Evolutionary conservation across 495 filamentous ascomycete genomes (phyloP).

Genomic region (Xylaria acuta): DNA sequence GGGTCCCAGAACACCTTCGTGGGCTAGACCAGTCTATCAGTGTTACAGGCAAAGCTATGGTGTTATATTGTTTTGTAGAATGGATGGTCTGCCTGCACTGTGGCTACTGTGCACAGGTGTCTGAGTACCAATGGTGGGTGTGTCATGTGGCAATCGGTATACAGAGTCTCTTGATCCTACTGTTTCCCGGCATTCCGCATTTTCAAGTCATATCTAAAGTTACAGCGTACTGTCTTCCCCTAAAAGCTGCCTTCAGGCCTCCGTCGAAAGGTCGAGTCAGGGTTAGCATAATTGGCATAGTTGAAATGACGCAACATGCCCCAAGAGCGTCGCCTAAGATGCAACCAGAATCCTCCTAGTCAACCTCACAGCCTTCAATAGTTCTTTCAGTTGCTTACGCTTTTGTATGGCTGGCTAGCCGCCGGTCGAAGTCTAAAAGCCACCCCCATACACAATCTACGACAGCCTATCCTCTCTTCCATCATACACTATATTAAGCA

Average conservation of each 20-base stretch:
- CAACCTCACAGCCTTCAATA: background rate
- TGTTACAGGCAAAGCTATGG: too few relatives aligned
- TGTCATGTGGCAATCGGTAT: too few relatives aligned
- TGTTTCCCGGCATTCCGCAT: too few relatives aligned
- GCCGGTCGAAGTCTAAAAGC: background rate
- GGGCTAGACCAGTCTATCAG: background rate
- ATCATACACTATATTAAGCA: constrained; percentile 3
- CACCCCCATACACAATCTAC: background rate
- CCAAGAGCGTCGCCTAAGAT: background rate
- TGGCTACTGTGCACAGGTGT: too few relatives aligned
- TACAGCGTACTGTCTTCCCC: background rate
- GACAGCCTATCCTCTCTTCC: too few relatives aligned
- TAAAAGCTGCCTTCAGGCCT: background rate
- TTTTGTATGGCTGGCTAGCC: background rate
- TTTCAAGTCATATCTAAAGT: background rate
- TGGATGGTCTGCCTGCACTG: too few relatives aligned
- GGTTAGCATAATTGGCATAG: too few relatives aligned
- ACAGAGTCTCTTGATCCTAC: too few relatives aligned
- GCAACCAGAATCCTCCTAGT: background rate
- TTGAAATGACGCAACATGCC: too few relatives aligned
- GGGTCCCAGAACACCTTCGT: background rate
- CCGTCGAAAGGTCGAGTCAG: background rate
- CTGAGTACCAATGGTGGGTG: too few relatives aligned
- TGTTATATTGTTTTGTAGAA: too few relatives aligned
- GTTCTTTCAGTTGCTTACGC: background rate